These are phyloP conservation scores for Medicago lupulina DNA, from an alignment of 306 rosid species.

Conservation along the genomic window DNA sequence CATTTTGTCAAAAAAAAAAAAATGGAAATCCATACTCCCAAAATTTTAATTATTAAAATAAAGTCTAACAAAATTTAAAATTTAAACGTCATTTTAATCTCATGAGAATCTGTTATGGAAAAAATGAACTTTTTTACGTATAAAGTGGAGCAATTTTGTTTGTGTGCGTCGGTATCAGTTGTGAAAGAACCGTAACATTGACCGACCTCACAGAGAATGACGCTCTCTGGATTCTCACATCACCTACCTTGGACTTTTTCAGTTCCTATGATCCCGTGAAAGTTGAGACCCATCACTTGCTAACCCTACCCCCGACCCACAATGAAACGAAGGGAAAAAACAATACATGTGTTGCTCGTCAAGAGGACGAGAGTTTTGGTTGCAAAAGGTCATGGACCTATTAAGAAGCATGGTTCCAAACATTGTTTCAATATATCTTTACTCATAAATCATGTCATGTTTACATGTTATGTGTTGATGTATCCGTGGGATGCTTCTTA, in stretches of 20 bases:
- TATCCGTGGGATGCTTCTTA: too few species aligned
- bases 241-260: background rate
- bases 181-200: background rate
- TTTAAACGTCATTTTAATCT: too few species aligned
- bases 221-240: background rate
- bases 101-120: background rate
- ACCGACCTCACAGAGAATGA: background rate
- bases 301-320: background rate
- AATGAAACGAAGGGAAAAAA: background rate
- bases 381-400: too few species aligned
- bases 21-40: too few species aligned
- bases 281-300: constrained; percentile 9
- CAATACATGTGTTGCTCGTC: background rate
- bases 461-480: too few species aligned
- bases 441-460: background rate
- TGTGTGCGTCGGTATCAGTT: background rate
- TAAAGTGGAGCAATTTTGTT: background rate
- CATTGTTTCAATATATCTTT: background rate
- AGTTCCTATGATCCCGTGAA: background rate
- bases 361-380: too few species aligned
- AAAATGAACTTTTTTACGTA: background rate
- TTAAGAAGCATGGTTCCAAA: background rate
- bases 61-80: too few species aligned
- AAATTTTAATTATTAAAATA: too few species aligned
- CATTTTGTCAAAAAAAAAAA: too few species aligned